A percentile compares a stretch with the other conserved stretches of the same genome.
Conservation (phyloP, 2,329 filamentous ascomycete species). For the Penicillium occitanis region DNA sequence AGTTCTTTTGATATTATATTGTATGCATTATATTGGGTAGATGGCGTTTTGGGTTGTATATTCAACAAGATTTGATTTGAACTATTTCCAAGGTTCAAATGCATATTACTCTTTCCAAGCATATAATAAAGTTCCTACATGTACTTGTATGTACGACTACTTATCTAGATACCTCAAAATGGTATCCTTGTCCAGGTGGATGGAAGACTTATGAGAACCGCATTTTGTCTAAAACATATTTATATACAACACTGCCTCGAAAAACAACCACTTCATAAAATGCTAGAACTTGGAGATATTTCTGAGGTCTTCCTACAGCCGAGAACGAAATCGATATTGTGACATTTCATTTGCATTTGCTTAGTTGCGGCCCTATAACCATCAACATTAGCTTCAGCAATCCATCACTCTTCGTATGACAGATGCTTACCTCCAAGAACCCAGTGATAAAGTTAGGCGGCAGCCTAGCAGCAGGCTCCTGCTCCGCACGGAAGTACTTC, state of each 20-base stretch:
- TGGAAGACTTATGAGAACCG: background rate
- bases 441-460: slow-evolving; percentile 89
- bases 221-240: slow-evolving; percentile 16
- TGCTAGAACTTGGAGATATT: slow-evolving; percentile 20
- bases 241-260: slow-evolving; percentile 12
- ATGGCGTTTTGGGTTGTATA: slow-evolving; percentile 11
- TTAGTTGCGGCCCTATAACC: slow-evolving; percentile 32
- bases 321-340: slow-evolving; percentile 22
- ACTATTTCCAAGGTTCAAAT: background rate
- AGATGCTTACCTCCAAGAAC: slow-evolving; percentile 80
- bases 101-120: background rate
- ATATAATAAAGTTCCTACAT: background rate
- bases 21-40: slow-evolving; percentile 10
- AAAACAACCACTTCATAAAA: background rate
- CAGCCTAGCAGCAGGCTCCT: slow-evolving; percentile 70
- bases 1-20: background rate
- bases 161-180: background rate
- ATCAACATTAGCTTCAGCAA: background rate
- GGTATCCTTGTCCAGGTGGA: background rate
- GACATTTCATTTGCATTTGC: slow-evolving; percentile 24
- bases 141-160: background rate
- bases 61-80: background rate
- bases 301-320: slow-evolving; percentile 23
- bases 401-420: background rate
- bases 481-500: slow-evolving; percentile 92